A percentile compares a stretch with the other conserved stretches of the same genome.
phyloP scores from a whole-genome alignment of 1,284 basidiomycete species.

The Cronartium quercuum region DNA sequence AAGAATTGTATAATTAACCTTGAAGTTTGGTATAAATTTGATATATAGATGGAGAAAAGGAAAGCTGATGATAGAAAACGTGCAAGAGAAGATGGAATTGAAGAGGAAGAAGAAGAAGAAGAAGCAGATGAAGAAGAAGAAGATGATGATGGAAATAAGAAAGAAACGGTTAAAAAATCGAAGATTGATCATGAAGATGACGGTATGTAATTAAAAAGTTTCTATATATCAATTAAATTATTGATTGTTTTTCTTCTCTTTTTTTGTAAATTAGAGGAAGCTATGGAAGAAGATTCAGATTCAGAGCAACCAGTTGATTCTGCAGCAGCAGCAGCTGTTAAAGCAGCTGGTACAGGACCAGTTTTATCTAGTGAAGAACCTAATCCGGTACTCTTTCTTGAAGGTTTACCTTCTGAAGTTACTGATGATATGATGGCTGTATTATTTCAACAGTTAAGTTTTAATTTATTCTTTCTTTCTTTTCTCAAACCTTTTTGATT shows the following conservation, averaged over 20 bases:
- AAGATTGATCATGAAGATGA: conserved; percentile 29
- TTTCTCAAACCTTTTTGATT: background rate
- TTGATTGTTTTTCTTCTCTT: background rate
- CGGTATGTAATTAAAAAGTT: conserved; percentile 4
- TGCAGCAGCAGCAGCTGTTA: conserved; percentile 35
- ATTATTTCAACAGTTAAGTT: conserved; percentile 75
- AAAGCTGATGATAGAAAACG: conserved; percentile 25
- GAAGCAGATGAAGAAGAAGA: background rate
- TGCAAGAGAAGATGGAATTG: conserved; percentile 17
- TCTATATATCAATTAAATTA: background rate
- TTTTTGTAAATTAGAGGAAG: conserved; percentile 17
- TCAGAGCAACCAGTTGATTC: conserved; percentile 38
- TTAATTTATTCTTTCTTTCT: background rate
- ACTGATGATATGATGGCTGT: conserved; percentile 70
- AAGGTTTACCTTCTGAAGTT: conserved; percentile 63
- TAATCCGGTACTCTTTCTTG: conserved; percentile 34
- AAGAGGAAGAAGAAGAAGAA: conserved; percentile 26
- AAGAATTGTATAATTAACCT: background rate
- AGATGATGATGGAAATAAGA: background rate
- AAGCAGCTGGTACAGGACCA: conserved; percentile 35
- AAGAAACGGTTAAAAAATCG: conserved; percentile 7
- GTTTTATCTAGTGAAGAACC: conserved; percentile 37
- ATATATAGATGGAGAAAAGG: conserved; percentile 27
- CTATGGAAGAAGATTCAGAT: conserved; percentile 40
- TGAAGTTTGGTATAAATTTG: background rate